Evolutionary conservation across 176 grass and related monocot genomes (phyloP), one percentile per base, ranked within the genome.

Genomic region (Paspalum notatum): DNA sequence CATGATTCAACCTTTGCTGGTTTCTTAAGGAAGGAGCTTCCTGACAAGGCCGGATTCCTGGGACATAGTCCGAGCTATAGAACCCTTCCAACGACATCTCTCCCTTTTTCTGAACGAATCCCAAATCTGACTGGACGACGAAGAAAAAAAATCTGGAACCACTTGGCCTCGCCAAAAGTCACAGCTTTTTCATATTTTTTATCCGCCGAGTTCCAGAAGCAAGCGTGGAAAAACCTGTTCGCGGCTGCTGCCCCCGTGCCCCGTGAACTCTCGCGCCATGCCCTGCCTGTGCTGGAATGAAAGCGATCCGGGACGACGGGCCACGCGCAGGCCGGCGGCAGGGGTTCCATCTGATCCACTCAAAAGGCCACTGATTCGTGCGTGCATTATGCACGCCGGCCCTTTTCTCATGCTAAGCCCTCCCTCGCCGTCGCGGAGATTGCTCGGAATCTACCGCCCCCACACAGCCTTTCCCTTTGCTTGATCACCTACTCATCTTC

Each of bases 21-120:
- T 85, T 77, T 82, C 57, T 80, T 6, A 89, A 85, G 87, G 48
- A 85, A 85, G 77, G 77, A 76, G 75, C 82, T 20, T 71, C 55
- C 15, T 81, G 82, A 81, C 81, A 40, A 16, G 6, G 4, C 47
- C 87, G 0, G 87, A 72, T 71, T 85, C 87, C 87, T 77, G 72
- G 83, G 82, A 81, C 87, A 65, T 82, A 8, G 72, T 4, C 27
- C 0, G 18, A 18, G 67, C 22, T 51, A 32, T 39, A 48, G 70
- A 62, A 72, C 40, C 81, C 87, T 85, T 82, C 82, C 87, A 59
- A 22, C n/a, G n/a, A n/a, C 72, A 60, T 82, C 87, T 27, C 72
- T n/a, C 78, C 24, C 58, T 15, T 56, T 74, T 70, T 88, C 51
- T 38, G 64, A 72, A 82, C 41, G 41, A 6, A 62, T n/a, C n/a